Base-by-base conservation (phyloP, 1,284 basidiomycete species). In the Trametes polyzona region DNA sequence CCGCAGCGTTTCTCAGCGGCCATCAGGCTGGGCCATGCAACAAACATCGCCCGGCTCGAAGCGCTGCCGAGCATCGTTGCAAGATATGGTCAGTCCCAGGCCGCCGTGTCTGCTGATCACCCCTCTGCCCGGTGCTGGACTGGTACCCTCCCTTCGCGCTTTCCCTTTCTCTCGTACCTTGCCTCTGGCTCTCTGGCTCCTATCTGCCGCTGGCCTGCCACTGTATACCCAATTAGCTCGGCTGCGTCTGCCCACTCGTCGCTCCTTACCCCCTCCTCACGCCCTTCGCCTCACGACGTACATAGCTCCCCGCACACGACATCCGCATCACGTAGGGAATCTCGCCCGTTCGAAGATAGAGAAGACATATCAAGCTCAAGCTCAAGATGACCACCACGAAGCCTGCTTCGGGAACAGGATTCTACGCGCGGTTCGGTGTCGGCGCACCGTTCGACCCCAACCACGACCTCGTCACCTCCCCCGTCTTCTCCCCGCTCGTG, bases 381-480 rank as follows among this genome's bases (percentile, higher is more conserved):
- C n/a, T n/a, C n/a, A n/a, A n/a, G n/a, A n/a, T n/a, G n/a, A n/a
- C n/a, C n/a, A n/a, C 36, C 11, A 19, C 32, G 40, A 36, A 47
- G 44, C 43, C 33, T 14, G 41, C 53, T 32, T 46, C 35, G 29
- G 17, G 42, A 51, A 43, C 50, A 35, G 40, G 55, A 27, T 46
- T 61, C 47, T 61, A 61, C 50, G 23, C 59, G 19, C 52, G 57
- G 29, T 54, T 69, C 2, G 65, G 64, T 43, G 63, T 69, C 68
- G n/a, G 56, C 42, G 23, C 54, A 21, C 64, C 66, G 19, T 90
- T 90, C 67, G 88, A 90, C 72, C 71, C 80, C 0, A 59, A 69
- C 4, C 74, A 78, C 64, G 73, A 71, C 52, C 77, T 79, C 64
- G 83, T 88, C 57, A 84, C 88, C 0, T 90, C 87, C 0, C 83